Conservation (phyloP, 192 early-diverging fungal genomes). For the Gorgonomyces haynaldii region DNA sequence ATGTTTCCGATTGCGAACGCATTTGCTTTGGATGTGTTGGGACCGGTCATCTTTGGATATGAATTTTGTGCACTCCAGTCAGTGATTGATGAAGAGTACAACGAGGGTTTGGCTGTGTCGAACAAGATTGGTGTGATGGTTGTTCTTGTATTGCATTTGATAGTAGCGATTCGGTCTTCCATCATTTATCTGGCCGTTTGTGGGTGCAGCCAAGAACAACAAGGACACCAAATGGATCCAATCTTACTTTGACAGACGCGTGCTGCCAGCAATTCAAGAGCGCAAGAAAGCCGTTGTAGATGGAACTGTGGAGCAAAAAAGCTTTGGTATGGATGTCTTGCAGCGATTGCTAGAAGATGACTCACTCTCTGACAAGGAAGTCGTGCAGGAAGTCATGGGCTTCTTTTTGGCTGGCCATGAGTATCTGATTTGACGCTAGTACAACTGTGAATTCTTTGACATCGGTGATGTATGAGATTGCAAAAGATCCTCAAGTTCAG, state of each 20-base stretch:
- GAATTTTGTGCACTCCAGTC: background rate
- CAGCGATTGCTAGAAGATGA: conserved; percentile 17
- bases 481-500: background rate
- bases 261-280: background rate
- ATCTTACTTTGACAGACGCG: too few species aligned
- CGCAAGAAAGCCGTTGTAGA: background rate
- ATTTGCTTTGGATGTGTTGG: conserved; percentile 13
- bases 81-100: too few species aligned
- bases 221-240: too few species aligned
- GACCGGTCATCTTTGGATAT: background rate
- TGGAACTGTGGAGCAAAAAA: background rate
- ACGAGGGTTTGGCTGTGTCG: too few species aligned
- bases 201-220: too few species aligned
- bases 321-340: conserved; percentile 6
- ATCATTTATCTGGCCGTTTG: too few species aligned
- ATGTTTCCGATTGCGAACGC: background rate
- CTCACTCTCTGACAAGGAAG: conserved; percentile 12
- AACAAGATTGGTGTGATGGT: too few species aligned
- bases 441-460: conserved; percentile 1
- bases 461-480: background rate
- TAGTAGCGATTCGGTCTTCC: too few species aligned
- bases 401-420: conserved; percentile 35
- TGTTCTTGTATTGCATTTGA: too few species aligned
- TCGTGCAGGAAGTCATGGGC: conserved; percentile 26
- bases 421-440: background rate